Base-by-base conservation (phyloP, 306 rosid genomes). In the Medicago ruthenica region DNA sequence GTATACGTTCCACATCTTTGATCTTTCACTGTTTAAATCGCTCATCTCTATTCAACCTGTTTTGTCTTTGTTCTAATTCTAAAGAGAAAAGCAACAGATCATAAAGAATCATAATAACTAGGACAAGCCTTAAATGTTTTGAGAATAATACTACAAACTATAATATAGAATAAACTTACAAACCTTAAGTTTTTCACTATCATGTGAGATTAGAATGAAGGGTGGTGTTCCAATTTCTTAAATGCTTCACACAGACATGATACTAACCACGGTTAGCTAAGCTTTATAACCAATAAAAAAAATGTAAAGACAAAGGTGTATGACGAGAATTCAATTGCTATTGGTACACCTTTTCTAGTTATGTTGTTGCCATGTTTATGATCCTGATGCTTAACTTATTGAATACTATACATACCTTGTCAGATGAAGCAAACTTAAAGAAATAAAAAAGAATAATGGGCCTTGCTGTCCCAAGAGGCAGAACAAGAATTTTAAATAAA, bases 361-460 rank as follows among this genome's bases (percentile, higher is more conserved):
- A 65, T 64, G 47, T 63, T 86, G 80, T 86, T 82, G 72, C 77
- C 74, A 76, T 87, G 81, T 74, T 81, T 71, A 87, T 85, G 84
- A 84, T 78, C 86, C 71, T 80, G 90, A 90, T 90, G 90, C 96
- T 86, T 90, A 87, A 82, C 96, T 93, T 87, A 86, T 84, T 86
- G 86, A 82, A 86, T 88, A 90, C 97, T 90, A 85, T 86, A 15
- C 57, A 15, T 58, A 85, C 91, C 88, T 86, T 92, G 92, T 87
- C 94, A 88, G 92, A 80, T 81, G 92, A 88, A 87, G 84, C 89
- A 87, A 88, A 74, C 86, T 81, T 84, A 67, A 92, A 84, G 83
- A 88, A 86, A 77, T 82, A 81, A 87, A 84, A 88, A 87, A 88
- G 82, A 58, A 58, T 84, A 79, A 74, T 78, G 96, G 96, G 85